A percentile compares a stretch with the other conserved stretches of the same genome.
phyloP scores from a whole-genome alignment of 1,139 yeast species.

The Saccharomycopsis crataegensis region DNA sequence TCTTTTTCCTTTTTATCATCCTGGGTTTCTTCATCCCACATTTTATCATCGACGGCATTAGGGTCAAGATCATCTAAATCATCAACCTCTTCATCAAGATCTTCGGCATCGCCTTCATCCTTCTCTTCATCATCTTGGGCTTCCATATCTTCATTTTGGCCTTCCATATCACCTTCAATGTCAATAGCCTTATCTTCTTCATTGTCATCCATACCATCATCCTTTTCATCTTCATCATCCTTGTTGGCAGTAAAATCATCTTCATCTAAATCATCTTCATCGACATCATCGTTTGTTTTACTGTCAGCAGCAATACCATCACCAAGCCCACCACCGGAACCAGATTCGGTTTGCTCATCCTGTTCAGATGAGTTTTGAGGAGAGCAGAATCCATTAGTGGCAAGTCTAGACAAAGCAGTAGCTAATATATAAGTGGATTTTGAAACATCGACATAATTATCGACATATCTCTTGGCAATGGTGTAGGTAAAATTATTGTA shows the following conservation, averaged over 20 bases:
- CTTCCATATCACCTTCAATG: slow-evolving; percentile 96
- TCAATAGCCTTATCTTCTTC: slow-evolving; percentile 81
- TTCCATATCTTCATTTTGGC: slow-evolving; percentile 62
- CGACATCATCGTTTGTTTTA: slow-evolving; percentile 79
- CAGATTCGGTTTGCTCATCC: slow-evolving; percentile 50
- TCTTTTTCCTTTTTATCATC: slow-evolving; percentile 69
- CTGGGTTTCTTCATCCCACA: slow-evolving; percentile 95
- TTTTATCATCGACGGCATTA: slow-evolving; percentile 91
- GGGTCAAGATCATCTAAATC: slow-evolving; percentile 89
- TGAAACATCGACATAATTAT: slow-evolving; percentile 44
- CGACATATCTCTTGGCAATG: slow-evolving; percentile 34
- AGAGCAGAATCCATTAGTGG: slow-evolving; percentile 88
- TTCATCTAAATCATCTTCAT: slow-evolving; percentile 86
- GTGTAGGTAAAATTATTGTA: slow-evolving; percentile 44
- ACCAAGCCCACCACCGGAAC: slow-evolving; percentile 78
- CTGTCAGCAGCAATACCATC: slow-evolving; percentile 83
- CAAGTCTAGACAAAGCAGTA: slow-evolving; percentile 49
- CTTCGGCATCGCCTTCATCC: slow-evolving; percentile 45
- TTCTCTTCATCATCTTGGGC: slow-evolving; percentile 52
- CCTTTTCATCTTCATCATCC: slow-evolving; percentile 60
- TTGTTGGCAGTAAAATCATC: slow-evolving; percentile 82
- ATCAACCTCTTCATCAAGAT: slow-evolving; percentile 83
- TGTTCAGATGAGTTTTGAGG: slow-evolving; percentile 70
- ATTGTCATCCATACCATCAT: slow-evolving; percentile 43
- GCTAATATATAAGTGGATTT: slow-evolving; percentile 57